Base-by-base conservation (phyloP, 2,329 filamentous ascomycete genomes). In the Grosmannia huntii region DNA sequence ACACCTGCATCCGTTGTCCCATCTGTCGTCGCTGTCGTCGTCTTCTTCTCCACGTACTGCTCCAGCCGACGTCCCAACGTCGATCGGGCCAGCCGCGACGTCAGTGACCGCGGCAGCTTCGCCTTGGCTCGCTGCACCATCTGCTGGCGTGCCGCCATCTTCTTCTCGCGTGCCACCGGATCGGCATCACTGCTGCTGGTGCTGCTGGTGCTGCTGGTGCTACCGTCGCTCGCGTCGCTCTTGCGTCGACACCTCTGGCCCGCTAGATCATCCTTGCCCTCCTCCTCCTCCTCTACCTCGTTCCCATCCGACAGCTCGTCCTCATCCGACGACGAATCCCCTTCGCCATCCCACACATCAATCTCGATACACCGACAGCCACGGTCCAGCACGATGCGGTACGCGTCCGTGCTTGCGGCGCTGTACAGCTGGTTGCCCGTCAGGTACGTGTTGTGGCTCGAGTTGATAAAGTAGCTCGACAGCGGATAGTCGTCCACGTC, bases 361-460 rank as follows among this genome's bases (percentile, higher is more conserved):
- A 96, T 89, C 73, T 96, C 91, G 60, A 96, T 85, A 71, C 91
- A 96, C 21, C 91, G 85, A 65, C 91, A 95, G 2, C 90, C 90
- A 56, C 89, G 84, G 64, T 90, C 81, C 59, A 96, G 75, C 11
- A 91, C 89, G 55, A 85, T 85, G 64, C 89, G 89, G 75, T 96
- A 96, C 2, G 89, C 87, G 64, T 90, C 87, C 0, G 89, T 90
- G 68, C 90, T 95, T 56, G 90, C 94, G 61, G 87, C 83, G 64
- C 90, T 92, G 60, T 82, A 89, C 16, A 96, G 83, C 74, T 96
- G 91, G 68, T 92, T 88, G 27, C 91, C 91, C 1, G 90, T 82
- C 25, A 96, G 81, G 65, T 96, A 96, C 0, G 91, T 96, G 72
- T 96, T 96, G 76, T 96, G 91, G 59, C 90, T 96, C 65, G 89